Conservation (phyloP, 2,329 filamentous ascomycete genomes). For the Fusarium duplospermum region DNA sequence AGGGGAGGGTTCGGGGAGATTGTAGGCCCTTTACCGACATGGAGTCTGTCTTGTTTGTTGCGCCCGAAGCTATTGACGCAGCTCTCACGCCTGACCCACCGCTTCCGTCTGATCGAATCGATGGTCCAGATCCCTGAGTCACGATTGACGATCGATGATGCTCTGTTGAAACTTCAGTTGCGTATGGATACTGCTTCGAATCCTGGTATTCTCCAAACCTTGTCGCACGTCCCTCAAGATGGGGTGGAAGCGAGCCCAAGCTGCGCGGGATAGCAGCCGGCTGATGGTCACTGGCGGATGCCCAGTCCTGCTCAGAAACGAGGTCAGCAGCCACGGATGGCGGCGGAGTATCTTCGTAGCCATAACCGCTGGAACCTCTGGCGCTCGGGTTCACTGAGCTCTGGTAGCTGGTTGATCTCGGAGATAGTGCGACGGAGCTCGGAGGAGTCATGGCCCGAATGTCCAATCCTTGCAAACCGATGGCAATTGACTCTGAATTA, state of each 20-base stretch:
- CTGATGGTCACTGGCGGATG: neutral
- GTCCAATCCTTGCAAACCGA: neutral
- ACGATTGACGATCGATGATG: neutral
- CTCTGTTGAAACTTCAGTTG: neutral
- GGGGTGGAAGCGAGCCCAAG: neutral
- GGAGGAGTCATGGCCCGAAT: neutral
- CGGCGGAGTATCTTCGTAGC: neutral
- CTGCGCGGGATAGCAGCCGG: neutral
- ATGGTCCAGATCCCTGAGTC: neutral
- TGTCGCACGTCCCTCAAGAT: neutral
- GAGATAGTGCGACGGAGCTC: neutral
- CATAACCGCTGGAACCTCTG: neutral
- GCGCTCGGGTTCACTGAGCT: neutral
- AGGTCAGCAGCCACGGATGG: neutral
- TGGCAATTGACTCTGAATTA: neutral
- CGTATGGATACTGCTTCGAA: neutral
- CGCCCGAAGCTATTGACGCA: neutral
- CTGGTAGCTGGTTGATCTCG: neutral
- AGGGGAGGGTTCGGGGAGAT: neutral
- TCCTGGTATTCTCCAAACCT: neutral
- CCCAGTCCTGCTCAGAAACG: neutral
- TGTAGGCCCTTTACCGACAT: neutral
- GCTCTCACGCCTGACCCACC: neutral
- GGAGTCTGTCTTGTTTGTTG: conserved; percentile 1
- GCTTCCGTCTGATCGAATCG: neutral